Evolutionary conservation across 2,329 filamentous ascomycete genomes (phyloP).

Genomic region (Leptosphaerulina australis): DNA sequence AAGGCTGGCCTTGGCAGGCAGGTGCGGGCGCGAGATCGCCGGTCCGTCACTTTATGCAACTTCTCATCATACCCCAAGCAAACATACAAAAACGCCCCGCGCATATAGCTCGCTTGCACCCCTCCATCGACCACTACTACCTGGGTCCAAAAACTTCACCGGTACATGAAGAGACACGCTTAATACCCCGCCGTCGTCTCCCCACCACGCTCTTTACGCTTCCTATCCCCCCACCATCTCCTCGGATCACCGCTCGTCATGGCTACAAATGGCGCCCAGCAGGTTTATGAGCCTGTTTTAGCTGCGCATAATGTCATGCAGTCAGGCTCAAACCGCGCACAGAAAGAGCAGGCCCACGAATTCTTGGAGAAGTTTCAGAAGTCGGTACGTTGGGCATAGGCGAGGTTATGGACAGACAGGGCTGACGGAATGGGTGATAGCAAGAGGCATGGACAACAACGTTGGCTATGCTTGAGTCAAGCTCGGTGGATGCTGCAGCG

Average conservation of each 20-base stretch:
- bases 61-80: slow-evolving; percentile 25
- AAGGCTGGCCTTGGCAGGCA: slow-evolving; percentile 34
- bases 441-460: slow-evolving; percentile 89
- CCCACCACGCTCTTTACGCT: slow-evolving; percentile 24
- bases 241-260: slow-evolving; percentile 55
- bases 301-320: slow-evolving; percentile 90
- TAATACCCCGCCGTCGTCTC: slow-evolving; percentile 36
- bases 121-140: slow-evolving; percentile 9
- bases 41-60: slow-evolving; percentile 34
- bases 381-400: slow-evolving; percentile 69
- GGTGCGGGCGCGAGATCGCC: slow-evolving; percentile 27
- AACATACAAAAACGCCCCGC: slow-evolving; percentile 26
- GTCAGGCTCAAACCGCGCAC: slow-evolving; percentile 76
- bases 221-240: slow-evolving; percentile 27
- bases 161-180: slow-evolving; percentile 36
- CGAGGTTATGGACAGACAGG: slow-evolving; percentile 19
- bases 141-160: neutral
- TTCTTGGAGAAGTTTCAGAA: slow-evolving; percentile 97
- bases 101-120: slow-evolving; percentile 3
- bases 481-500: slow-evolving; percentile 76
- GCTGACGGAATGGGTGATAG: slow-evolving; percentile 56
- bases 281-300: slow-evolving; percentile 82
- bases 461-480: slow-evolving; percentile 81
- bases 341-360: slow-evolving; percentile 89
- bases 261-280: slow-evolving; percentile 69